These are phyloP conservation scores for Erodium trifolium DNA, from an alignment of 441 rosid genomes.

Conservation along the genomic window DNA sequence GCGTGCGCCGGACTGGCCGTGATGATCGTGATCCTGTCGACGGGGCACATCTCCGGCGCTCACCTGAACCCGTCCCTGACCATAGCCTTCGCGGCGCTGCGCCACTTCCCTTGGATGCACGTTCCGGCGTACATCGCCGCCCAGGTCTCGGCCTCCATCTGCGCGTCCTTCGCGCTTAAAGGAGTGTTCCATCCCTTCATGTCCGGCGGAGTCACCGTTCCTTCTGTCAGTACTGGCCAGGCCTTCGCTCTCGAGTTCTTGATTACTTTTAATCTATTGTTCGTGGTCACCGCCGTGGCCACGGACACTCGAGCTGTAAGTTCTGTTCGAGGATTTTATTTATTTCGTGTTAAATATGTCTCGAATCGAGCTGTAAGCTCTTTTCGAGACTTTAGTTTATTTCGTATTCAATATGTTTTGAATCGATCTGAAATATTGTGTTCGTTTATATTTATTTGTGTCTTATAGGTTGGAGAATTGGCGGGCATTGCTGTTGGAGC, in stretches of 20 bases:
- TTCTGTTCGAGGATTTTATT: too few species aligned
- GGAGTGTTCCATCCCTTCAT: conserved; percentile 72
- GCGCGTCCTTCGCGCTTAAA: conserved; percentile 88
- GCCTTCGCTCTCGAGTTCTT: conserved; percentile 70
- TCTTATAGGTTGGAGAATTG: conserved; percentile 56
- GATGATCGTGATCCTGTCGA: conserved; percentile 78
- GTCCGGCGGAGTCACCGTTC: conserved; percentile 91
- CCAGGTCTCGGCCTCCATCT: conserved; percentile 80
- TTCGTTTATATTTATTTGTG: too few species aligned
- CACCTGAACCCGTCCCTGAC: conserved; percentile 94
- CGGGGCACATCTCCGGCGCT: conserved; percentile 95
- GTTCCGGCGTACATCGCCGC: conserved; percentile 87
- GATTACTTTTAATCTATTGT: conserved; percentile 56
- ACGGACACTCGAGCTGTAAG: conserved; percentile 57
- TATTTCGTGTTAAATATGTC: too few species aligned
- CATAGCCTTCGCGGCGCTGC: conserved; percentile 78
- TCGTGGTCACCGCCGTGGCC: conserved; percentile 66
- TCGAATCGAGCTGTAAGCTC: too few species aligned
- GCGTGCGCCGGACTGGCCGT: conserved; percentile 86
- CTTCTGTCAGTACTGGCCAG: conserved; percentile 46
- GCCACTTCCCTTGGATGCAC: conserved; percentile 89
- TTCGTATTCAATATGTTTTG: too few species aligned
- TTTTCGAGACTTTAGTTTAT: too few species aligned
- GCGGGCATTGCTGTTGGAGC: conserved; percentile 99
- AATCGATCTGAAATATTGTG: too few species aligned